Conservation (phyloP, 2,329 filamentous ascomycete species). For the Xylaria sp. region DNA sequence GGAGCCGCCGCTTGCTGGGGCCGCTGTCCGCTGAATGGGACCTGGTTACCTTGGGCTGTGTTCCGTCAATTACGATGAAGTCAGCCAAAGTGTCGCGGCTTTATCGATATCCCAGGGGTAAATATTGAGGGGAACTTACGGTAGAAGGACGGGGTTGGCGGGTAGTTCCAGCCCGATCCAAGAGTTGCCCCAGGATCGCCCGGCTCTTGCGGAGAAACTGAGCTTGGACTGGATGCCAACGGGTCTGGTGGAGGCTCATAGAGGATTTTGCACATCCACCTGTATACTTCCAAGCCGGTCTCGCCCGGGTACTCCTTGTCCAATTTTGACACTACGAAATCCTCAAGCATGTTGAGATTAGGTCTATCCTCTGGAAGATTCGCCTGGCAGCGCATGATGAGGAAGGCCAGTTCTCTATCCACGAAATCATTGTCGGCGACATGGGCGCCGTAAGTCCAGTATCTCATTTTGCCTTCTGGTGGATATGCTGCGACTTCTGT, state of each 20-base stretch:
- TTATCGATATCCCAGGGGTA: background rate
- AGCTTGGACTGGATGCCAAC: background rate
- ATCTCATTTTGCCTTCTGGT: background rate
- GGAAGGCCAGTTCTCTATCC: background rate
- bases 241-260: background rate
- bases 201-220: too few relatives aligned
- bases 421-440: background rate
- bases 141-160: background rate
- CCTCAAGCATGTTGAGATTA: background rate
- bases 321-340: background rate
- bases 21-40: background rate
- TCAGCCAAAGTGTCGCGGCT: background rate
- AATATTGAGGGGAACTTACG: background rate
- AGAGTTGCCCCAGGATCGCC: background rate
- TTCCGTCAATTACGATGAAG: background rate
- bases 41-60: background rate
- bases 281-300: background rate
- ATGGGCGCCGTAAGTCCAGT: conserved; percentile 13
- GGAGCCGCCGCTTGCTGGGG: background rate
- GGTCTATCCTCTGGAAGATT: conserved; percentile 15
- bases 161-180: background rate
- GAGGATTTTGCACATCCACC: background rate
- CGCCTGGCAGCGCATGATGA: conserved; percentile 19
- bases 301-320: background rate
- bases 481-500: background rate